Evolutionary conservation across 495 filamentous ascomycete genomes (phyloP).

Genomic region (Hypoxylon fuscum): DNA sequence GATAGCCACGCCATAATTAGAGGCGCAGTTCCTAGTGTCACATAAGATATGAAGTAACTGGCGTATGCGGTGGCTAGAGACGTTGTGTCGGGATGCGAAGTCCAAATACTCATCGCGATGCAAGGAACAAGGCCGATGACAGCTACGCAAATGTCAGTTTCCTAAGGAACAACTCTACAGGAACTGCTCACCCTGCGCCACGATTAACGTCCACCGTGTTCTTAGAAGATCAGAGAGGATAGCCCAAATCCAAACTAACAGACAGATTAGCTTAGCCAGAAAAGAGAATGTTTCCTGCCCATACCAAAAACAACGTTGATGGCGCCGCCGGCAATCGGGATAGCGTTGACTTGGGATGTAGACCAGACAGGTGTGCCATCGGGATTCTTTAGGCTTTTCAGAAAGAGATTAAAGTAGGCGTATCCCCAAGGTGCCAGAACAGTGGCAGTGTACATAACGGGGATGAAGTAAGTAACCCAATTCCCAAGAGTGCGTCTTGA

Average conservation of each 20-base stretch:
- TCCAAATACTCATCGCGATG: constrained; percentile 53
- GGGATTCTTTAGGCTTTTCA: constrained; percentile 46
- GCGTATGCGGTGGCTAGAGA: constrained; percentile 47
- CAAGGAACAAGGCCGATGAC: constrained; percentile 50
- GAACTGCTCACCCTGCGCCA: constrained; percentile 45
- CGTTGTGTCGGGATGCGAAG: constrained; percentile 41
- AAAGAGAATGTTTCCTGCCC: neutral
- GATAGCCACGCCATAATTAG: constrained; percentile 54
- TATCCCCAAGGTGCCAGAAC: constrained; percentile 52
- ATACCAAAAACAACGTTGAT: constrained; percentile 49
- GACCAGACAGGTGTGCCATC: constrained; percentile 49
- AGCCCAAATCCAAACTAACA: constrained; percentile 52
- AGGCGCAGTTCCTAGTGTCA: constrained; percentile 50
- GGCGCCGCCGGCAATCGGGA: constrained; percentile 49
- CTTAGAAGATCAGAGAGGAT: constrained; percentile 49
- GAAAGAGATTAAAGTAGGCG: constrained; percentile 52
- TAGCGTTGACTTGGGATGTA: constrained; percentile 49
- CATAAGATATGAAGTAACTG: constrained; percentile 51
- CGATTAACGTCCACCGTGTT: constrained; percentile 49
- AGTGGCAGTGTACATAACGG: constrained; percentile 48
- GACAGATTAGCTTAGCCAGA: constrained; percentile 7
- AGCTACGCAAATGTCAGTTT: constrained; percentile 24
- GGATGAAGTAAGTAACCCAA: constrained; percentile 50
- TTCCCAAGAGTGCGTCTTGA: constrained; percentile 44
- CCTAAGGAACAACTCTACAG: neutral